These are phyloP conservation scores for Cercospora berteroae DNA, from an alignment of 2,329 filamentous ascomycete species.

Conservation along the genomic window DNA sequence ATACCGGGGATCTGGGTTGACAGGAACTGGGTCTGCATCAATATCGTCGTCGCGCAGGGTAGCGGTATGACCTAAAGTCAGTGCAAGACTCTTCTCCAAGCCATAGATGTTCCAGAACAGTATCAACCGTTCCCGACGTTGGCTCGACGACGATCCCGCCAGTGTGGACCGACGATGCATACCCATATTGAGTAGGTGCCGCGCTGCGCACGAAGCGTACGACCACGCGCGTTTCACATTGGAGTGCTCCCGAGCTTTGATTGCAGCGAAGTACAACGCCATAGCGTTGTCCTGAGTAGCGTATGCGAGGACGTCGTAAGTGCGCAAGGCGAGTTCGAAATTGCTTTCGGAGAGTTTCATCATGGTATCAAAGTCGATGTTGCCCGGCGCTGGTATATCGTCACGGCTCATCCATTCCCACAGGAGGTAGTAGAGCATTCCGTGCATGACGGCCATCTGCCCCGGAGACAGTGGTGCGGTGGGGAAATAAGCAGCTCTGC, in stretches of 20 bases:
- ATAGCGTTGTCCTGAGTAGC: constrained; percentile 14
- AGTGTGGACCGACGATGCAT: constrained; percentile 11
- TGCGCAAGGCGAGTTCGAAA: constrained; percentile 12
- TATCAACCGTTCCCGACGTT: neutral
- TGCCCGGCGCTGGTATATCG: constrained; percentile 2
- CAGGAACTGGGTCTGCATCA: constrained; percentile 11
- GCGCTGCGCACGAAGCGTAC: constrained; percentile 8
- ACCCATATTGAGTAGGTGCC: constrained; percentile 14
- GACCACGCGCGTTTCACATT: constrained; percentile 15
- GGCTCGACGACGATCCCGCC: neutral
- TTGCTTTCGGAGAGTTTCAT: constrained; percentile 10
- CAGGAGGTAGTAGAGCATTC: constrained; percentile 9
- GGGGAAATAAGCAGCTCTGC: constrained; percentile 16
- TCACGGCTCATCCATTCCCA: constrained; percentile 12
- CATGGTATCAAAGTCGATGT: constrained; percentile 4
- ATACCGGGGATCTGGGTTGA: constrained; percentile 1
- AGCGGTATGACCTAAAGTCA: constrained; percentile 14
- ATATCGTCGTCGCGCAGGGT: constrained; percentile 18
- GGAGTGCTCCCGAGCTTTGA: constrained; percentile 7
- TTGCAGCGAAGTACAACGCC: constrained; percentile 11
- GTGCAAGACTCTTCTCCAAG: constrained; percentile 12
- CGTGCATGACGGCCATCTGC: constrained; percentile 15
- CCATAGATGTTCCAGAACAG: constrained; percentile 17
- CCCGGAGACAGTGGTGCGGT: constrained; percentile 13
- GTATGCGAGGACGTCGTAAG: constrained; percentile 13